These are phyloP conservation scores for Podila epigama DNA, from an alignment of 192 early-diverging fungal genomes.

Conservation along the genomic window DNA sequence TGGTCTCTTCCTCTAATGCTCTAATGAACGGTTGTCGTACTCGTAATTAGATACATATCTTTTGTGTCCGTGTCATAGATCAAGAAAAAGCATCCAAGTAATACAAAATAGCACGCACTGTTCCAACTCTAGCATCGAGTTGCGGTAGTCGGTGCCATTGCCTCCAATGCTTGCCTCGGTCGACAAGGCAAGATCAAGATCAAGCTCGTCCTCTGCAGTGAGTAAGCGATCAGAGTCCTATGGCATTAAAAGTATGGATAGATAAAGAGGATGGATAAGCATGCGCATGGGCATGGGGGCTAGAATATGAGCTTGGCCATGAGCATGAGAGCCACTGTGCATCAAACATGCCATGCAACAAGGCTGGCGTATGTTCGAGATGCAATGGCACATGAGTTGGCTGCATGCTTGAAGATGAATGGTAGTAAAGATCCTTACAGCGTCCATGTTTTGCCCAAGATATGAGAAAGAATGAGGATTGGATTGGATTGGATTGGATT, in stretches of 20 bases:
- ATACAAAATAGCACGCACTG: constrained; percentile 16
- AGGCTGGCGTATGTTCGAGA: too few species aligned
- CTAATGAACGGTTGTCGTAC: background rate
- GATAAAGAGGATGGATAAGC: background rate
- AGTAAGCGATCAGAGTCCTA: background rate
- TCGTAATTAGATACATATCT: too few species aligned
- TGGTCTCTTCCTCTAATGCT: constrained; percentile 23
- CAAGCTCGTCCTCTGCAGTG: constrained; percentile 28
- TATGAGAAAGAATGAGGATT: background rate
- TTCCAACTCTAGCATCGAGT: constrained; percentile 38
- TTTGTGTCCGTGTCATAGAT: too few species aligned
- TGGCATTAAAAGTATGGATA: background rate
- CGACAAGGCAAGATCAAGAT: constrained; percentile 8
- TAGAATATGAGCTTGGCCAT: too few species aligned
- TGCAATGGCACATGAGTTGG: background rate
- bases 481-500: background rate
- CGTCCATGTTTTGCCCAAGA: constrained; percentile 16
- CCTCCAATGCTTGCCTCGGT: background rate
- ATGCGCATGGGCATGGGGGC: too few species aligned
- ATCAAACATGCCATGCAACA: too few species aligned
- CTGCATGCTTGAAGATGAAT: background rate
- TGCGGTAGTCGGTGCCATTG: background rate
- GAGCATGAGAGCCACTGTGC: too few species aligned
- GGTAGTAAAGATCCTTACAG: constrained; percentile 18
- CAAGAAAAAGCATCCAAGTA: too few species aligned